Conservation (phyloP, 495 filamentous ascomycete genomes). For the Penicillium arizonense region DNA sequence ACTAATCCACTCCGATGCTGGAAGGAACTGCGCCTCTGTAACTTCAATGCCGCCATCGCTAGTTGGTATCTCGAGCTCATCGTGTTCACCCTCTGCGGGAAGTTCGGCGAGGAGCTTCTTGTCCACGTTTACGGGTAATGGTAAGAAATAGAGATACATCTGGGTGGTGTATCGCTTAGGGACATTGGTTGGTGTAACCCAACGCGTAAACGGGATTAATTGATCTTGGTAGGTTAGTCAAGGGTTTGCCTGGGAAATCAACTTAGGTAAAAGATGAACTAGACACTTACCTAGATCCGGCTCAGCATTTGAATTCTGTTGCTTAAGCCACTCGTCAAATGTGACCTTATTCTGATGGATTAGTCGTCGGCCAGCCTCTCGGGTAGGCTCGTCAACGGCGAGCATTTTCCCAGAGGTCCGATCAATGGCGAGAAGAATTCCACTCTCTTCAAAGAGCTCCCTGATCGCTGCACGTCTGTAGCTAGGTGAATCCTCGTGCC, state of each 20-base stretch:
- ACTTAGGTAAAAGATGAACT: neutral
- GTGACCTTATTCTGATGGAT: conserved; percentile 61
- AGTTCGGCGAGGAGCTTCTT: conserved; percentile 28
- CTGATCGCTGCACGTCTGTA: conserved; percentile 81
- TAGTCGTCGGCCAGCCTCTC: conserved; percentile 62
- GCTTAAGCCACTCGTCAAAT: conserved; percentile 66
- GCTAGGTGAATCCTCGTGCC: conserved; percentile 63
- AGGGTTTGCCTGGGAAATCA: conserved; percentile 1
- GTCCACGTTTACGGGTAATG: conserved; percentile 51
- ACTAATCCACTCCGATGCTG: conserved; percentile 64
- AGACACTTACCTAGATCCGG: conserved; percentile 60
- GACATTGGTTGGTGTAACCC: conserved; percentile 77
- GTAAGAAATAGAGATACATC: conserved; percentile 96
- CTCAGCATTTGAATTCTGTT: conserved; percentile 57
- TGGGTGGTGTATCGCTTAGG: conserved; percentile 83
- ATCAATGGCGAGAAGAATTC: conserved; percentile 73
- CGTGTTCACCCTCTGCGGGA: conserved; percentile 33
- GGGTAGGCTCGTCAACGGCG: conserved; percentile 54
- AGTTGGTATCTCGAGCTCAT: conserved; percentile 58
- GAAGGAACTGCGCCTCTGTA: conserved; percentile 74
- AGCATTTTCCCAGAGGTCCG: conserved; percentile 47
- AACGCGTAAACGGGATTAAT: conserved; percentile 83
- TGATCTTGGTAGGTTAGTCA: conserved; percentile 36
- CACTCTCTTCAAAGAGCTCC: conserved; percentile 94
- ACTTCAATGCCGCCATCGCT: conserved; percentile 85